These are phyloP conservation scores for Aspergillus sp. DNA, from an alignment of 2,329 filamentous ascomycete species.

Conservation along the genomic window DNA sequence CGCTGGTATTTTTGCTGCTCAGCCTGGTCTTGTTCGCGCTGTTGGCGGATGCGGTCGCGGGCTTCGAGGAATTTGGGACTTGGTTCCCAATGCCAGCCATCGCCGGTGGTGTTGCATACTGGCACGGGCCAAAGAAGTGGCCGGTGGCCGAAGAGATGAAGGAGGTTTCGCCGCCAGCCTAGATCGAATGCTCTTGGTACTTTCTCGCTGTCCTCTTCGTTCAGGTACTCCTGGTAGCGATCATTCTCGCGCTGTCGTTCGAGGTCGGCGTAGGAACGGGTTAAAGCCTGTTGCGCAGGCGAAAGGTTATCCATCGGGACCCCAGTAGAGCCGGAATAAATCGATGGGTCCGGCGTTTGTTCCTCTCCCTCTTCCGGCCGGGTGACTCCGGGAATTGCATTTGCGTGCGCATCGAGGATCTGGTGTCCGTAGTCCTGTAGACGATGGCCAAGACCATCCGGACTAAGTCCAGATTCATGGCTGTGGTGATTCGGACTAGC, in stretches of 20 bases:
- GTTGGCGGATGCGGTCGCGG: constrained; percentile 25
- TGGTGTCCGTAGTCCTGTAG: constrained; percentile 63
- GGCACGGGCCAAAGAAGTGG: constrained; percentile 72
- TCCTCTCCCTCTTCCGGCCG: constrained; percentile 75
- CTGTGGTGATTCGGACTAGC: constrained; percentile 27
- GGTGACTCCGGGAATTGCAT: constrained; percentile 71
- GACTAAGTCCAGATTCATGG: constrained; percentile 17
- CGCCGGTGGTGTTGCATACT: constrained; percentile 75
- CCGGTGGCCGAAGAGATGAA: constrained; percentile 71
- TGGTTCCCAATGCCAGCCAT: constrained; percentile 92
- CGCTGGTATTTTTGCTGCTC: constrained; percentile 28
- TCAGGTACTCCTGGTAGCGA: constrained; percentile 72
- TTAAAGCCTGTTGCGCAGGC: constrained; percentile 40
- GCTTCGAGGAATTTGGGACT: constrained; percentile 71
- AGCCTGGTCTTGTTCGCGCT: constrained; percentile 23
- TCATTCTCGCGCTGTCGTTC: constrained; percentile 60
- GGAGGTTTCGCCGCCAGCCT: constrained; percentile 71
- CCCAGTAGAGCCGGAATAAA: constrained; percentile 8
- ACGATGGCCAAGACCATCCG: constrained; percentile 32
- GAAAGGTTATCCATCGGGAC: constrained; percentile 21
- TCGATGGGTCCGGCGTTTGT: constrained; percentile 30
- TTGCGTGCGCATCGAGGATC: constrained; percentile 73
- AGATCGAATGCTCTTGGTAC: constrained; percentile 92
- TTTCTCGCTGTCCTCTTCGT: constrained; percentile 80
- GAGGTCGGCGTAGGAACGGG: constrained; percentile 46